Conservation (phyloP, 75 land plant genomes). For the Cryptomeria japonica region DNA sequence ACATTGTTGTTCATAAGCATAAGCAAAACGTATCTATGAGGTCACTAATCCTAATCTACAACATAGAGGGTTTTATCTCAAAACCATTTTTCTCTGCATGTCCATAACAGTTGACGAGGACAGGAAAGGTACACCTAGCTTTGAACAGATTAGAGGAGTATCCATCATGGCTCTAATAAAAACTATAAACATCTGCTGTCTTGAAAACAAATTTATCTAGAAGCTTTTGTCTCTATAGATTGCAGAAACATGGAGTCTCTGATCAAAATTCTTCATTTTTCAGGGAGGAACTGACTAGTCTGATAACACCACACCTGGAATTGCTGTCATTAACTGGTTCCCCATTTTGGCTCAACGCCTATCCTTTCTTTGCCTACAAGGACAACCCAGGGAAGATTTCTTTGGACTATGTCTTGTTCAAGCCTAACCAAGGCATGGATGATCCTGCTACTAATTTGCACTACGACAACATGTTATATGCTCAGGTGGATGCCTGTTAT, state of each 20-base stretch:
- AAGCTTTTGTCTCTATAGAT: too few relatives aligned
- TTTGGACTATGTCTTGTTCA: constrained; percentile 55
- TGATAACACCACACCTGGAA: constrained; percentile 43
- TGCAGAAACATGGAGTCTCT: neutral
- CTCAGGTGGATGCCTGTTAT: constrained; percentile 72
- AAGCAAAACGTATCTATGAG: neutral
- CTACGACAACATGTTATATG: constrained; percentile 80
- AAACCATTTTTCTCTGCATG: too few relatives aligned
- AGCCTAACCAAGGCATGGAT: constrained; percentile 41
- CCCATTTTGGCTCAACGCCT: constrained; percentile 87
- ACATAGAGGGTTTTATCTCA: too few relatives aligned
- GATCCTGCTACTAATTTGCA: constrained; percentile 62
- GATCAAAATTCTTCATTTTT: neutral
- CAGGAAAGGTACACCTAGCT: too few relatives aligned
- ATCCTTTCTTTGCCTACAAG: constrained; percentile 81
- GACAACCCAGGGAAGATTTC: constrained; percentile 32
- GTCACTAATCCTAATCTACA: too few relatives aligned
- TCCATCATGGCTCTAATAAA: too few relatives aligned
- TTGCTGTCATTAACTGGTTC: constrained; percentile 54
- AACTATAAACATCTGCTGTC: too few relatives aligned
- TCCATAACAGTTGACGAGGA: too few relatives aligned
- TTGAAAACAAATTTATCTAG: too few relatives aligned
- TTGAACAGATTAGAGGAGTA: too few relatives aligned
- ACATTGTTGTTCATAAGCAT: neutral
- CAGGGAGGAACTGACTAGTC: constrained; percentile 15